Conservation (phyloP, 2,329 filamentous ascomycete genomes). For the Colletotrichum shisoi region DNA sequence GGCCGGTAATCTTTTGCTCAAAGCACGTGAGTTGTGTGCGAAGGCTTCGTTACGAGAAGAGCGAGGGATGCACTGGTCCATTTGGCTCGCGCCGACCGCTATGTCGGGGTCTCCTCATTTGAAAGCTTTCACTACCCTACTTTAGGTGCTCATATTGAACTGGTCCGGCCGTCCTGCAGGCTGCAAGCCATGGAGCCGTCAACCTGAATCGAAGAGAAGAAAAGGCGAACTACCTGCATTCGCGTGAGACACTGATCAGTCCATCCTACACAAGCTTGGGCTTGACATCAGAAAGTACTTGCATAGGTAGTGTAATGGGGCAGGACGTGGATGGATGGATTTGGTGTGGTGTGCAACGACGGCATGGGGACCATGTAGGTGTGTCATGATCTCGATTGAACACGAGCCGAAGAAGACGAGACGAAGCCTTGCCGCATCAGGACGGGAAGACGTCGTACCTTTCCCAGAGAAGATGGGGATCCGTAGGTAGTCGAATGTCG, state of each 20-base stretch:
- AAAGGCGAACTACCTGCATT: constrained; percentile 29
- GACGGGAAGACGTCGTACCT: constrained; percentile 21
- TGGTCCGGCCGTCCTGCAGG: constrained; percentile 30
- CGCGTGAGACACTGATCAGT: constrained; percentile 29
- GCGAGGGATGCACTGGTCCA: constrained; percentile 15
- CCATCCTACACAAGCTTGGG: constrained; percentile 27
- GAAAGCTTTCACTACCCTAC: not conserved
- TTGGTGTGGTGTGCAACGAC: constrained; percentile 25
- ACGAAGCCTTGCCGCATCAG: constrained; percentile 25
- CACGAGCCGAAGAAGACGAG: constrained; percentile 16
- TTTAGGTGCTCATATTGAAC: constrained; percentile 21
- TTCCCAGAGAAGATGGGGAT: constrained; percentile 18
- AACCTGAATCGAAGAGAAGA: constrained; percentile 10
- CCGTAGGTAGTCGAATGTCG: constrained; percentile 15
- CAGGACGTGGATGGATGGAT: constrained; percentile 29
- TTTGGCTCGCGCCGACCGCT: constrained; percentile 31
- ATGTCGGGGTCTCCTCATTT: constrained; percentile 26
- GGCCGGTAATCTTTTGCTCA: not conserved
- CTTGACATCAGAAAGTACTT: constrained; percentile 38
- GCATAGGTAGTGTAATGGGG: constrained; percentile 29
- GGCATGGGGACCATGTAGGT: constrained; percentile 1
- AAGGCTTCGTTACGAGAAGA: not conserved
- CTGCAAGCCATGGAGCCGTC: constrained; percentile 37
- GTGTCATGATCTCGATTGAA: constrained; percentile 37
- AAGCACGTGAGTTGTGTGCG: constrained; percentile 21